phyloP scores from a whole-genome alignment of 2,329 filamentous ascomycete species.

The Pleomassaria siparia region DNA sequence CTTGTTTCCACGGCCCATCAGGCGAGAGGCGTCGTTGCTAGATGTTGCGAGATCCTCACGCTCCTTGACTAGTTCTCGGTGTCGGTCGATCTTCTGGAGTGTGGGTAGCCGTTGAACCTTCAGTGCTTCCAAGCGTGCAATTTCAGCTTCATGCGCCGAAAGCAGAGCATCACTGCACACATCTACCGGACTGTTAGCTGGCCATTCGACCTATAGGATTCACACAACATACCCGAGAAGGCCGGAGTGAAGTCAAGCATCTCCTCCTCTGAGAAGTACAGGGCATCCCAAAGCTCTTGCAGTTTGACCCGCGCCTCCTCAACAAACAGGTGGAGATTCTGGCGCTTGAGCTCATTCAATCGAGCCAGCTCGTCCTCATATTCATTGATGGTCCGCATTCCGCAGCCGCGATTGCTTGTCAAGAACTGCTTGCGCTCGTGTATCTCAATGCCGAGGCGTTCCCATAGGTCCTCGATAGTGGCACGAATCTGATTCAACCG shows the following conservation, averaged over 20 bases:
- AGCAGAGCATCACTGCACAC: constrained; percentile 95
- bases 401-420: constrained; percentile 84
- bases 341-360: constrained; percentile 88
- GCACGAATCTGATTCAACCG: constrained; percentile 72
- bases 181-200: constrained; percentile 51
- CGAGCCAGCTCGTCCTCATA: constrained; percentile 87
- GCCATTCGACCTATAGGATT: not conserved
- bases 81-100: constrained; percentile 77
- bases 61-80: constrained; percentile 80
- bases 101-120: constrained; percentile 86
- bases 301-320: constrained; percentile 89
- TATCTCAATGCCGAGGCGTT: constrained; percentile 81
- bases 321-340: constrained; percentile 94
- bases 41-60: constrained; percentile 85
- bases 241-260: constrained; percentile 98
- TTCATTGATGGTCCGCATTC: constrained; percentile 89
- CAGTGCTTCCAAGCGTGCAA: constrained; percentile 75
- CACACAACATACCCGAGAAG: constrained; percentile 61
- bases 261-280: constrained; percentile 96
- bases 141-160: constrained; percentile 92
- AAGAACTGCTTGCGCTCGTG: constrained; percentile 82
- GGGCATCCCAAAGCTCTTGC: constrained; percentile 90
- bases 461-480: constrained; percentile 86
- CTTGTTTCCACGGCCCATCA: constrained; percentile 89
- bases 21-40: constrained; percentile 89